phyloP scores from a whole-genome alignment of 495 filamentous ascomycete species.

The Penicillium macrosclerotiorum region DNA sequence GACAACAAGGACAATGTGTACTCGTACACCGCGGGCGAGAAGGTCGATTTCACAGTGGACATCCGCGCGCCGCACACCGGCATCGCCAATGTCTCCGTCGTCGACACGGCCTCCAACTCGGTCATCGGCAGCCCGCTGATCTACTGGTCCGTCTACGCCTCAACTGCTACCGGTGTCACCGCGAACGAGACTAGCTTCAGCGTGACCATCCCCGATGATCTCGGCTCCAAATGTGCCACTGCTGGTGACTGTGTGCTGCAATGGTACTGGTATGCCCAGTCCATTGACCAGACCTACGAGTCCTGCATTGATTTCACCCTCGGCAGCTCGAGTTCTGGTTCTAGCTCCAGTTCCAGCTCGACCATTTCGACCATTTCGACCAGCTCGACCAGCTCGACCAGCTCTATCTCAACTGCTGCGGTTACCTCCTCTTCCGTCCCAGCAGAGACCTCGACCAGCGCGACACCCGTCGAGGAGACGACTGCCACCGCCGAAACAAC shows the following conservation, averaged over 20 bases:
- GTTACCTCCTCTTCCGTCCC: background rate
- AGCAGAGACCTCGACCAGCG: background rate
- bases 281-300: conserved; percentile 71
- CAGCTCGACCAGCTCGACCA: conserved; percentile 2
- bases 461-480: background rate
- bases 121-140: conserved; percentile 57
- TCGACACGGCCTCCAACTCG: conserved; percentile 58
- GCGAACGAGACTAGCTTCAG: conserved; percentile 61
- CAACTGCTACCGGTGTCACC: conserved; percentile 46
- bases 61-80: conserved; percentile 65
- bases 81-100: conserved; percentile 67
- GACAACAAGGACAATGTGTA: conserved; percentile 69
- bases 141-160: conserved; percentile 56
- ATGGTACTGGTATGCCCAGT: conserved; percentile 66
- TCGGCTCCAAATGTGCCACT: conserved; percentile 54
- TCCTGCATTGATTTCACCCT: conserved; percentile 69
- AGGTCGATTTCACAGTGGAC: conserved; percentile 55
- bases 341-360: conserved; percentile 11
- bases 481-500: conserved; percentile 4
- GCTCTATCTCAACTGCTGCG: conserved; percentile 3
- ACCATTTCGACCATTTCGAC: conserved; percentile 5
- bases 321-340: conserved; percentile 29
- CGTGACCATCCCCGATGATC: conserved; percentile 59
- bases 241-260: conserved; percentile 68
- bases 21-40: conserved; percentile 58